A percentile compares a stretch with the other conserved stretches of the same genome.
phyloP scores from a whole-genome alignment of 2,329 filamentous ascomycete species.

The Geosmithia putterillii region DNA sequence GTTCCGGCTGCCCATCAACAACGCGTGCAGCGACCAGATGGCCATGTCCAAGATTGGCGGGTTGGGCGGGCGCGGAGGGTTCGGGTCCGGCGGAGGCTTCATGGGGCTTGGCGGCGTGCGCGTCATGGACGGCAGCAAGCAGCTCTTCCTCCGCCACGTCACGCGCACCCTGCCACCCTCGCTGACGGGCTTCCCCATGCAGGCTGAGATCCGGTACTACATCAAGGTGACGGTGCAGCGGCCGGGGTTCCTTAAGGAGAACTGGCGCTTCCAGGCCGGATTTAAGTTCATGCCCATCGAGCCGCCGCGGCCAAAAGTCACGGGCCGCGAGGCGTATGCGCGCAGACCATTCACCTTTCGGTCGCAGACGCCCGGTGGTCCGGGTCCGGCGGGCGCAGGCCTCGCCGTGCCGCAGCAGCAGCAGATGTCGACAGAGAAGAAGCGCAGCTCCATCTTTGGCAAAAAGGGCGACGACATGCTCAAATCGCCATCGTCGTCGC shows the following conservation, averaged over 20 bases:
- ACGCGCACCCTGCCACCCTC: constrained; percentile 83
- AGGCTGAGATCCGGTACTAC: constrained; percentile 88
- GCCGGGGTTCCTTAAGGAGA: constrained; percentile 84
- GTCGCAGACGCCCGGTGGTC: no score
- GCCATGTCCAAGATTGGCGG: constrained; percentile 41
- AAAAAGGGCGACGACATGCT: constrained; percentile 12
- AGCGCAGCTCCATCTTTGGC: constrained; percentile 48
- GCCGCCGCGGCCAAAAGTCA: constrained; percentile 57
- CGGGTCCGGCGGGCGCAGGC: no score
- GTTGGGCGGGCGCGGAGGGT: constrained; percentile 40
- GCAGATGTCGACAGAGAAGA: constrained; percentile 27
- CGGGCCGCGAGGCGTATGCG: constrained; percentile 73
- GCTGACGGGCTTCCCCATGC: constrained; percentile 70
- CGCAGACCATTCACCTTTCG: constrained; percentile 53
- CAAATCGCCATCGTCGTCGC: background rate
- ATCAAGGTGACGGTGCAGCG: constrained; percentile 89
- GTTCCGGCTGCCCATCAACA: constrained; percentile 71
- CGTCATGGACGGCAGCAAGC: constrained; percentile 50
- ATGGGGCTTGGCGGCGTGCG: constrained; percentile 41
- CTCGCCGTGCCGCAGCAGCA: constrained; percentile 1
- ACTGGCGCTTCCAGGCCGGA: constrained; percentile 55
- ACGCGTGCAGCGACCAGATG: constrained; percentile 47
- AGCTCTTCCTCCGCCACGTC: constrained; percentile 56
- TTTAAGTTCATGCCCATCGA: constrained; percentile 92
- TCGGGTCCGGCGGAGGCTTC: constrained; percentile 28